Evolutionary conservation across 495 filamentous ascomycete species (phyloP), one percentile per base, ranked within the genome.

Genomic region (Penicillium samsonianum): DNA sequence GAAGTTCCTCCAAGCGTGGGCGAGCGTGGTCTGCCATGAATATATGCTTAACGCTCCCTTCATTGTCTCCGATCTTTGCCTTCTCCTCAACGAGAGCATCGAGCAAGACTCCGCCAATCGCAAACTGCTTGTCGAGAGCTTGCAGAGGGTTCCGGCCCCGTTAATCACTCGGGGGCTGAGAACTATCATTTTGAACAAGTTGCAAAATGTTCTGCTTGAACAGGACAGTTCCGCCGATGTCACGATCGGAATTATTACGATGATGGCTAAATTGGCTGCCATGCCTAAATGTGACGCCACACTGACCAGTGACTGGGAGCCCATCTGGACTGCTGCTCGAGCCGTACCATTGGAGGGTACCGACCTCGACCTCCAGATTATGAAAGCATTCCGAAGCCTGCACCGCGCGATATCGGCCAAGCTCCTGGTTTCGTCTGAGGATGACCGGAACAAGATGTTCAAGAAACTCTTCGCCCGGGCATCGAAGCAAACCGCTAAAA

Each of bases 211-310:
- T 43, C 19, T 74, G 19, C 55, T 73, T 9, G 64, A 67, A 47
- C 62, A 73, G 45, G 70, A 69, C 42, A 70, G 53, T 55, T 48
- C 59, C 8, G 53, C 69, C 3, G 70, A 71, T 26, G 41, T 73
- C 4, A 70, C 63, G 10, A 57, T 74, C 14, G 74, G 74, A 1
- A 57, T 77, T 1, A 43, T 77, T 43, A 74, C 75, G 1, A 63
- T 78, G 61, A 76, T 78, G 75, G 74, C 75, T 0, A 78, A 75
- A 30, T 44, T 78, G 30, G 71, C 74, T 5, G 70, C 70, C 17
- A 73, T 77, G 74, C 70, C 75, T 4, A 78, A 77, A 56, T 73
- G 69, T 23, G 61, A 73, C 31, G 73, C 75, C 16, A 60, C 56
- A 4, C 30, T 78, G 40, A 77, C 73, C 23, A 64, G 69, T 43